Conservation (phyloP, 306 rosid species). For the Gillenia trifoliata region DNA sequence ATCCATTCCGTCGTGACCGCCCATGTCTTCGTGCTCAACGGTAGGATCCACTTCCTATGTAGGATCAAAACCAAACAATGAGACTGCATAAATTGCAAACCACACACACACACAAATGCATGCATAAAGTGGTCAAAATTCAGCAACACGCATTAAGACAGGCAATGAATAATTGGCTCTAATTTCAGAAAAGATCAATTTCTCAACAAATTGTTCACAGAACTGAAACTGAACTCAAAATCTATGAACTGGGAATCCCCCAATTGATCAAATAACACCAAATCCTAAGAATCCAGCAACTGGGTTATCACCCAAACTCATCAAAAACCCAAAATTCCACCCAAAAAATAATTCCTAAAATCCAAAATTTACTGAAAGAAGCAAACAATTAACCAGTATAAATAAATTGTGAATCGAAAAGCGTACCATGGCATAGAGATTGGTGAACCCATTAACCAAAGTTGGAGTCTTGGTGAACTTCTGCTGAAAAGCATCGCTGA, state of each 20-base stretch:
- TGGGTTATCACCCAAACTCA: conserved; percentile 17
- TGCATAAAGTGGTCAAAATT: not conserved
- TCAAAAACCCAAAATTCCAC: not conserved
- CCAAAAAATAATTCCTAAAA: not conserved
- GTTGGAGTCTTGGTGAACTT: conserved; percentile 85
- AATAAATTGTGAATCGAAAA: not conserved
- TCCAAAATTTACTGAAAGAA: not conserved
- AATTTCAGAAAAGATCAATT: not conserved
- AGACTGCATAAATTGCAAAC: not conserved
- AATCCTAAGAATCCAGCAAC: not conserved
- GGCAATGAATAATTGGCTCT: not conserved
- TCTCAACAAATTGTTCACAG: not conserved
- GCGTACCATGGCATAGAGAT: conserved; percentile 86
- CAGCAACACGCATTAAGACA: not conserved
- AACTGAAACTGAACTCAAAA: not conserved
- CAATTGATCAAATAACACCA: not conserved
- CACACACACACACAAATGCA: not conserved
- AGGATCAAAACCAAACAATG: conserved; percentile 13
- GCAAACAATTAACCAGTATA: not conserved
- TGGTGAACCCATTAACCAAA: conserved; percentile 83
- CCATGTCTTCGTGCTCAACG: conserved; percentile 69
- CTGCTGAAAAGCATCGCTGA: conserved; percentile 97
- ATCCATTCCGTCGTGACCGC: conserved; percentile 76
- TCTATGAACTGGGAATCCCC: not conserved
- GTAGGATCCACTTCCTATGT: conserved; percentile 94